Evolutionary conservation across 352 stramenopile genomes (phyloP).

Genomic region (Phytophthora litchii): DNA sequence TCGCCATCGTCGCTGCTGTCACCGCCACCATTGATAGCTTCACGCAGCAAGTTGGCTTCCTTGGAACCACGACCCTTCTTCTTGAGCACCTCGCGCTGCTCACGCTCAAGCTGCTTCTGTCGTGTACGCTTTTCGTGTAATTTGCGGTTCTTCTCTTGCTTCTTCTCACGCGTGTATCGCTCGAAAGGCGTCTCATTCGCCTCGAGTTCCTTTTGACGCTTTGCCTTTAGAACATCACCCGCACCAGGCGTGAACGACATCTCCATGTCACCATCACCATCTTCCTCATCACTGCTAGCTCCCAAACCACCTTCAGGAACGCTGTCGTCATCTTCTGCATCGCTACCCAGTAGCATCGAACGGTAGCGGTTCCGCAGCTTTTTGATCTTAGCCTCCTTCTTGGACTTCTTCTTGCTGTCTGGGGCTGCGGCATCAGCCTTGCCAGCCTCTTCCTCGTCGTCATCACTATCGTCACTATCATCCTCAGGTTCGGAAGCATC

Average conservation of each 20-base stretch:
- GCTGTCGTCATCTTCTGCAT: slow-evolving; percentile 59
- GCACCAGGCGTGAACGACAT: slow-evolving; percentile 83
- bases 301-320: slow-evolving; percentile 23
- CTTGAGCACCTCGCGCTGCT: slow-evolving; percentile 74
- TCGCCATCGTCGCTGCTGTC: slow-evolving; percentile 37
- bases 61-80: slow-evolving; percentile 54
- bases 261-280: slow-evolving; percentile 72
- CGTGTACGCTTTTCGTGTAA: slow-evolving; percentile 72
- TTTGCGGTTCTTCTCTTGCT: slow-evolving; percentile 87
- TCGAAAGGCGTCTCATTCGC: slow-evolving; percentile 86
- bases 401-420: slow-evolving; percentile 50
- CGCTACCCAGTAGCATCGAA: slow-evolving; percentile 77
- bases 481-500: slow-evolving; percentile 56
- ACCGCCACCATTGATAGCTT: slow-evolving; percentile 52
- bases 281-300: slow-evolving; percentile 42
- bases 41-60: slow-evolving; percentile 61
- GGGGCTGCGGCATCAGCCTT: slow-evolving; percentile 10
- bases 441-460: slow-evolving; percentile 23
- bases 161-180: slow-evolving; percentile 85
- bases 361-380: slow-evolving; percentile 84
- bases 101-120: slow-evolving; percentile 66
- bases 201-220: slow-evolving; percentile 78
- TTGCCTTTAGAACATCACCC: slow-evolving; percentile 69
- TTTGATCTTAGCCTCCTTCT: slow-evolving; percentile 74
- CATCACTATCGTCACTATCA: slow-evolving; percentile 51